Conservation (phyloP, 169 alveolate species). For the Besnoitia besnoiti region DNA sequence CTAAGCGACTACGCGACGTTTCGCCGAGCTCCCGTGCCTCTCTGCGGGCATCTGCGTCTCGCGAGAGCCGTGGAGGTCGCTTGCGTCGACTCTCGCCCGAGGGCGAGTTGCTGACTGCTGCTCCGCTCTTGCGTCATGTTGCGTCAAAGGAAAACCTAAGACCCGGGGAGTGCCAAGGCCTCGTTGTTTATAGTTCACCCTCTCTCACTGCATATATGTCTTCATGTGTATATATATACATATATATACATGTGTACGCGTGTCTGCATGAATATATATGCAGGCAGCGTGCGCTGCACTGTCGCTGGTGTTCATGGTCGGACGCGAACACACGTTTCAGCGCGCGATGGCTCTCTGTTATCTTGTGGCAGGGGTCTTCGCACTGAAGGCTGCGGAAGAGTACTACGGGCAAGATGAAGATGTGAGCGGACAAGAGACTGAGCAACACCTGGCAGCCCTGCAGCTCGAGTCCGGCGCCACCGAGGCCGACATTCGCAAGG, state of each 20-base stretch:
- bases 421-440: slow-evolving; percentile 46
- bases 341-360: too few relatives aligned
- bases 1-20: too few relatives aligned
- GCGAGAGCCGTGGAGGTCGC: too few relatives aligned
- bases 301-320: background rate
- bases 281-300: background rate
- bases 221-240: background rate
- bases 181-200: too few relatives aligned
- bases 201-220: too few relatives aligned
- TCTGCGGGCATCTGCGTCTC: too few relatives aligned
- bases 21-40: too few relatives aligned
- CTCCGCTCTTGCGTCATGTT: too few relatives aligned
- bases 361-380: slow-evolving; percentile 45
- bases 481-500: slow-evolving; percentile 45
- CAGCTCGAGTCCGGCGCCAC: slow-evolving; percentile 56
- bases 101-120: too few relatives aligned
- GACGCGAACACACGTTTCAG: background rate
- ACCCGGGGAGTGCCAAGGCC: too few relatives aligned
- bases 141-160: too few relatives aligned
- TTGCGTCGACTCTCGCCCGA: too few relatives aligned
- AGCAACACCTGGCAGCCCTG: slow-evolving; percentile 45
- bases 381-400: slow-evolving; percentile 58
- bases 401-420: slow-evolving; percentile 55
- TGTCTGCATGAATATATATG: background rate
- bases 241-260: slow-evolving; percentile 14